Conservation (phyloP, 495 filamentous ascomycete genomes). For the Recurvomyces mirabilis region DNA sequence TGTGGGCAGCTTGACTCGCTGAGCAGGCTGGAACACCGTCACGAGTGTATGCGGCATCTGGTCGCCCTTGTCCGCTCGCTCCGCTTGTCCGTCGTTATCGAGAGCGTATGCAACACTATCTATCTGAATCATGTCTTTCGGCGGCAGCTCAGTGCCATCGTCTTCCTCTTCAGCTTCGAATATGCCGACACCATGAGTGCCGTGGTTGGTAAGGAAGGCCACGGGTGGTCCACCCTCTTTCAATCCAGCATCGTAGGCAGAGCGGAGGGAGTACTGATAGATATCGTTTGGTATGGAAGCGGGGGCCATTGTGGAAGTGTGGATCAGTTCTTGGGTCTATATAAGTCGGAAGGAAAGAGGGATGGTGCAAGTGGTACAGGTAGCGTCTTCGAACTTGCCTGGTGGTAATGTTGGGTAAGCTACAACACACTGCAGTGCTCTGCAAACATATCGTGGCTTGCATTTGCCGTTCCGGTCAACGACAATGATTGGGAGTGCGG, state of each 20-base stretch:
- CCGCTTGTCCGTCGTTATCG: slow-evolving; percentile 10
- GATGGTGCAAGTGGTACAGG: too few relatives aligned
- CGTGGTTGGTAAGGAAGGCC: slow-evolving; percentile 20
- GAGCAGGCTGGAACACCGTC: slow-evolving; percentile 16
- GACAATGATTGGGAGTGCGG: too few relatives aligned
- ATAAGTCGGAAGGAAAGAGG: too few relatives aligned
- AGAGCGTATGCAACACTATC: slow-evolving; percentile 17
- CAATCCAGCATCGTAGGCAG: slow-evolving; percentile 19
- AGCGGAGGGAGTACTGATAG: slow-evolving; percentile 21
- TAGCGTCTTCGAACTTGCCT: too few relatives aligned
- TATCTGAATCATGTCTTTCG: slow-evolving; percentile 17
- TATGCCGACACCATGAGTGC: slow-evolving; percentile 22
- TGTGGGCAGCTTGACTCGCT: slow-evolving; percentile 6
- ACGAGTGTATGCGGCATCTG: slow-evolving; percentile 21
- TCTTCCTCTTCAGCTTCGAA: slow-evolving; percentile 13
- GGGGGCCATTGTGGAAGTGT: slow-evolving; percentile 18
- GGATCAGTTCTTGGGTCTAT: too few relatives aligned
- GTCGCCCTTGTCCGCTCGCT: slow-evolving; percentile 12
- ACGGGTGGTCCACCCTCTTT: slow-evolving; percentile 17
- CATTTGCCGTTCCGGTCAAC: too few relatives aligned
- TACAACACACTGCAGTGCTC: too few relatives aligned
- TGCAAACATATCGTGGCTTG: too few relatives aligned
- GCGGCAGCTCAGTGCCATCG: slow-evolving; percentile 1
- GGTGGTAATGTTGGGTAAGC: too few relatives aligned
- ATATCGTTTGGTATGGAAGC: slow-evolving; percentile 23